Percentiles rank a stretch among this genome's conserved stretches.
Conservation (phyloP, 768 basidiomycete species). For the Tylopilus sp. region DNA sequence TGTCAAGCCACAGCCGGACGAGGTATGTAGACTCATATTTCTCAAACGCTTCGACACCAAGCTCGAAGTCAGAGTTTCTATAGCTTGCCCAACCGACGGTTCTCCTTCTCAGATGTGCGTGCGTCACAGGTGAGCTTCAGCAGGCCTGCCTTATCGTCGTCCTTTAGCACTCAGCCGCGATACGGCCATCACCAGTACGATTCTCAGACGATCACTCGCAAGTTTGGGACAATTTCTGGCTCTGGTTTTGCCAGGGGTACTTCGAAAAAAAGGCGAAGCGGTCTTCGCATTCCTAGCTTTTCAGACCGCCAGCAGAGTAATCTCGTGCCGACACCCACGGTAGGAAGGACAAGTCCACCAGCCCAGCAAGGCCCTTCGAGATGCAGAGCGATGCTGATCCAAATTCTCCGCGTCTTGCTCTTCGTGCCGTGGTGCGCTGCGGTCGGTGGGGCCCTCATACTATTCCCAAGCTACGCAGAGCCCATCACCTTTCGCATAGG, state of each 20-base stretch:
- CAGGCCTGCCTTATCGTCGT: neutral
- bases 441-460: slow-evolving; percentile 32
- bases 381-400: neutral
- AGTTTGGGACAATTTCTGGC: slow-evolving; percentile 27
- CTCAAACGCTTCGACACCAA: neutral
- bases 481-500: slow-evolving; percentile 28
- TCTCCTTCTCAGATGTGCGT: slow-evolving; percentile 26
- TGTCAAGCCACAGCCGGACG: slow-evolving; percentile 22
- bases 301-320: neutral
- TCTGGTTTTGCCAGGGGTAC: slow-evolving; percentile 4
- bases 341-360: neutral
- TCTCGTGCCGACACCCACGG: neutral
- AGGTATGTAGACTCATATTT: slow-evolving; percentile 16
- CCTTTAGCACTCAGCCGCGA: neutral
- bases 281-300: slow-evolving; percentile 15
- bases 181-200: neutral
- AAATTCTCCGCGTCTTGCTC: slow-evolving; percentile 16
- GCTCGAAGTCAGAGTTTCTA: slow-evolving; percentile 19
- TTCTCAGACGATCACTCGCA: slow-evolving; percentile 12
- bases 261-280: slow-evolving; percentile 7
- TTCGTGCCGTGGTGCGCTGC: slow-evolving; percentile 36
- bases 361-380: neutral
- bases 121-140: slow-evolving; percentile 13
- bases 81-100: slow-evolving; percentile 28
- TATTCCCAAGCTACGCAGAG: slow-evolving; percentile 28